A percentile compares a stretch with the other conserved stretches of the same genome.
Conservation (phyloP, 768 basidiomycete species). For the Royoungia palumana region DNA sequence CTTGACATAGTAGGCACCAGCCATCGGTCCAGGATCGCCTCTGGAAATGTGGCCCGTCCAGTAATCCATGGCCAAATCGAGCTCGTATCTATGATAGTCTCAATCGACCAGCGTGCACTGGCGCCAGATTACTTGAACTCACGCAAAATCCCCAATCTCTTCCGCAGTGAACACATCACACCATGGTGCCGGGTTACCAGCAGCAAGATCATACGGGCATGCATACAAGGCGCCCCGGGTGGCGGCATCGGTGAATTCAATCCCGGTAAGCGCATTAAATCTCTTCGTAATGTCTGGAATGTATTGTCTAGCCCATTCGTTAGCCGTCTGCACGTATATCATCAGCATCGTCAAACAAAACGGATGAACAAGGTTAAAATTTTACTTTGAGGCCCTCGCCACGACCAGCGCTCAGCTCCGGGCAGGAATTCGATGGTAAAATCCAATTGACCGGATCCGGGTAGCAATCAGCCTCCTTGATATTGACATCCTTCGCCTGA, state of each 20-base stretch:
- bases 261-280: conserved; percentile 30
- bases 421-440: conserved; percentile 35
- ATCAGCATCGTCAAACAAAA: not conserved
- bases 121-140: conserved; percentile 6
- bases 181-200: conserved; percentile 34
- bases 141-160: conserved; percentile 36
- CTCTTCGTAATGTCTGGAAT: conserved; percentile 34
- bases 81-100: conserved; percentile 28
- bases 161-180: conserved; percentile 31
- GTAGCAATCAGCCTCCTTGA: conserved; percentile 31
- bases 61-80: conserved; percentile 35
- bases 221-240: conserved; percentile 39
- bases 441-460: conserved; percentile 34
- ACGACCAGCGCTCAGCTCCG: conserved; percentile 2
- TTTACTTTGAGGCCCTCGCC: not conserved
- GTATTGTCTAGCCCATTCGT: conserved; percentile 33
- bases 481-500: conserved; percentile 17
- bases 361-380: not conserved
- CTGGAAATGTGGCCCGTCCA: conserved; percentile 33
- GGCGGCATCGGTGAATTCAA: conserved; percentile 30
- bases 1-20: conserved; percentile 36
- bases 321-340: conserved; percentile 1
- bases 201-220: conserved; percentile 37
- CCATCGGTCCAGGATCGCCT: conserved; percentile 28
- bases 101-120: too few relatives aligned